Conservation (phyloP, 805 yeast species). For the Martiniozyma abietophila region DNA sequence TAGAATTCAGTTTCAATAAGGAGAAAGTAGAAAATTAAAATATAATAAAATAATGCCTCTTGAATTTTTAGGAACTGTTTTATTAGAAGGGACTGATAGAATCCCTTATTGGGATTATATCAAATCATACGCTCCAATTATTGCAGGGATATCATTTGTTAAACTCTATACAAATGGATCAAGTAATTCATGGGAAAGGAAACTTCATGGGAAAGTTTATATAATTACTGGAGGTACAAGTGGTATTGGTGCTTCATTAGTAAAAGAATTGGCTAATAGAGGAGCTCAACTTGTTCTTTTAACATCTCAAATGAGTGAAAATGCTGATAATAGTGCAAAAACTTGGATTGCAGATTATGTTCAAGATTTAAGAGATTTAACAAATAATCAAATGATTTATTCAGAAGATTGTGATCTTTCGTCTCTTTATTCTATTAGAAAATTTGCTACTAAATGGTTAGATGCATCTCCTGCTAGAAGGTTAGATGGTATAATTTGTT, state of each 20-base stretch:
- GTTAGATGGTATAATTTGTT: constrained; percentile 79
- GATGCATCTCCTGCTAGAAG: constrained; percentile 87
- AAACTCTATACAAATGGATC: constrained; percentile 78
- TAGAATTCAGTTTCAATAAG: no score
- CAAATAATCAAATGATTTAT: constrained; percentile 68
- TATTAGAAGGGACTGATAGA: constrained; percentile 62
- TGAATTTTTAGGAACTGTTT: constrained; percentile 61
- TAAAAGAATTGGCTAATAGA: constrained; percentile 56
- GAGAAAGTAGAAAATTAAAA: neutral
- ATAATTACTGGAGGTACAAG: constrained; percentile 90
- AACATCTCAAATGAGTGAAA: constrained; percentile 39
- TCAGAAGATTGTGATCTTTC: constrained; percentile 85
- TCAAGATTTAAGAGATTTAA: constrained; percentile 61
- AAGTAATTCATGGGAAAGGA: constrained; percentile 84
- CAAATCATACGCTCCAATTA: constrained; percentile 47
- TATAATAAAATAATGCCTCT: constrained; percentile 55
- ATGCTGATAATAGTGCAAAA: constrained; percentile 31
- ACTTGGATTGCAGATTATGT: constrained; percentile 72
- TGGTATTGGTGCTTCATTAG: constrained; percentile 77
- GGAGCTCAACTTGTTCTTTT: constrained; percentile 87
- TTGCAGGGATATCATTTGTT: constrained; percentile 34
- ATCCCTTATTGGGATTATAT: constrained; percentile 68
- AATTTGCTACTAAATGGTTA: constrained; percentile 91
- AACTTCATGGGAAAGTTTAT: constrained; percentile 82
- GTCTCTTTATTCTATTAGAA: constrained; percentile 65